phyloP scores from a whole-genome alignment of 164 flowering plant genomes.

The Chimonanthus praecox region DNA sequence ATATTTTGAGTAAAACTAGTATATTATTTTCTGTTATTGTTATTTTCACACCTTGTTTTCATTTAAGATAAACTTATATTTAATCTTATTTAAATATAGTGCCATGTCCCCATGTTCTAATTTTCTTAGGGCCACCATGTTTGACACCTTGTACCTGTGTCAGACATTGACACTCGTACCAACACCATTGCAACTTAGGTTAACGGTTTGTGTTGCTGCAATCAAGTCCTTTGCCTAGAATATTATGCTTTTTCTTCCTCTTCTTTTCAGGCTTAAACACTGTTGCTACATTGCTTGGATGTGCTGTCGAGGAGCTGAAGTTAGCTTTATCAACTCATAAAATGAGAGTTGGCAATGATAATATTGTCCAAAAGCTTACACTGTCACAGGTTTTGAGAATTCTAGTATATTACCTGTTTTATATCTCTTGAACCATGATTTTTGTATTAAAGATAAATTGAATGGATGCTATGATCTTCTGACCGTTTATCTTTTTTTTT shows the following conservation, averaged over 20 bases:
- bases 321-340: conserved; percentile 82
- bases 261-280: conserved; percentile 44
- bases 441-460: neutral
- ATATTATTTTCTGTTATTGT: too few species aligned
- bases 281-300: conserved; percentile 80
- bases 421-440: neutral
- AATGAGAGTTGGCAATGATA: conserved; percentile 89
- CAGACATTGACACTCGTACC: too few species aligned
- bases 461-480: neutral
- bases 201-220: too few species aligned
- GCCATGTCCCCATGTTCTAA: too few species aligned
- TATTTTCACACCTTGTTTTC: too few species aligned
- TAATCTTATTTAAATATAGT: too few species aligned
- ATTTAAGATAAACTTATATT: too few species aligned
- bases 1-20: too few species aligned
- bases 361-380: conserved; percentile 82
- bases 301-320: conserved; percentile 50
- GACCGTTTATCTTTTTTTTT: neutral
- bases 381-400: conserved; percentile 64
- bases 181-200: too few species aligned
- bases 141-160: too few species aligned
- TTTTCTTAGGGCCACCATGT: too few species aligned
- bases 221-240: too few species aligned
- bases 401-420: neutral
- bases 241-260: neutral